Conservation (phyloP, 495 filamentous ascomycete genomes). For the Collariella sp. region DNA sequence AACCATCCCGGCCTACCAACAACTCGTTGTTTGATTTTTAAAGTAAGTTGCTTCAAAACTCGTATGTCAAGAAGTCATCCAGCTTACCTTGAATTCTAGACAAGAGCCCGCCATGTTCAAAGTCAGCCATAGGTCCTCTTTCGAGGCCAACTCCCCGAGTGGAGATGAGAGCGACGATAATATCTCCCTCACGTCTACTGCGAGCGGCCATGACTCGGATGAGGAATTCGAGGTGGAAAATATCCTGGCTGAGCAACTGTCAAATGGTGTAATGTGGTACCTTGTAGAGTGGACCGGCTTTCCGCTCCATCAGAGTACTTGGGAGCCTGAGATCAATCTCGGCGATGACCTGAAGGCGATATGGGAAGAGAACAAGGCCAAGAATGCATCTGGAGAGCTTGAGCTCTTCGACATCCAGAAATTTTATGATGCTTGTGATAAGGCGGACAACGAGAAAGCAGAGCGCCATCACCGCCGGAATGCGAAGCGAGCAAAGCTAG, state of each 20-base stretch:
- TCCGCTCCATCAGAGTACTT: constrained; percentile 46
- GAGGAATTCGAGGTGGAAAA: constrained; percentile 42
- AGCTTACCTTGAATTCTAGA: neutral
- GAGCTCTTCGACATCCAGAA: constrained; percentile 41
- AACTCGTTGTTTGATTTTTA: no score
- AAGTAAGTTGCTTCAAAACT: neutral
- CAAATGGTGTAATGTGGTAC: constrained; percentile 39
- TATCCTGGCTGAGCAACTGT: constrained; percentile 43
- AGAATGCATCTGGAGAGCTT: constrained; percentile 34
- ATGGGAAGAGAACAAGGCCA: constrained; percentile 48
- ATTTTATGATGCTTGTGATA: constrained; percentile 32
- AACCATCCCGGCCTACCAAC: no score
- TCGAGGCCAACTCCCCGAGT: neutral
- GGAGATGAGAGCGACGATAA: constrained; percentile 39
- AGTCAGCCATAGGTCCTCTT: neutral
- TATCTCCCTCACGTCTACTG: constrained; percentile 57
- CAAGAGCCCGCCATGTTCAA: constrained; percentile 12
- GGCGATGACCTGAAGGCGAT: constrained; percentile 37
- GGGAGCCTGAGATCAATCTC: constrained; percentile 55
- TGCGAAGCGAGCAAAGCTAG: constrained; percentile 35
- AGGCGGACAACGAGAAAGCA: constrained; percentile 21
- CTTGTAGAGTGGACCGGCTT: constrained; percentile 65
- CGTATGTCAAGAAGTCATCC: neutral
- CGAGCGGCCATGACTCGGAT: constrained; percentile 33
- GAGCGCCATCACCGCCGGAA: constrained; percentile 43